These are phyloP conservation scores for Apiospora hydei DNA, from an alignment of 2,329 filamentous ascomycete genomes.

Conservation along the genomic window DNA sequence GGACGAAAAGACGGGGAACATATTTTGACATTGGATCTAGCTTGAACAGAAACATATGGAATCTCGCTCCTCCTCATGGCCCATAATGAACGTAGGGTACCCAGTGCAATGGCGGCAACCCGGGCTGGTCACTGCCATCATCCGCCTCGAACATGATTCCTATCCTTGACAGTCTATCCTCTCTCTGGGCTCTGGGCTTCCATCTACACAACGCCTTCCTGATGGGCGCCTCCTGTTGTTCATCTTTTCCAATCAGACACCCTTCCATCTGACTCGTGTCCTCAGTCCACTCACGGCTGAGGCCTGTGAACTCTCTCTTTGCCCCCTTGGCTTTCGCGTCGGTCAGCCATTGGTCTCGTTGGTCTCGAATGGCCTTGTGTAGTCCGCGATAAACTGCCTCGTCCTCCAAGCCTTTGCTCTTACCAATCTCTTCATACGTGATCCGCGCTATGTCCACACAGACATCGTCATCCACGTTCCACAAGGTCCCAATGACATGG, in stretches of 20 bases:
- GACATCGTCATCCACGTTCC: constrained; percentile 43
- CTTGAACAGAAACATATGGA: too few relatives aligned
- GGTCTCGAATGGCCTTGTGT: background rate
- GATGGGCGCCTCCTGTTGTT: background rate
- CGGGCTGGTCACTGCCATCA: background rate
- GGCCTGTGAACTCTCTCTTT: background rate
- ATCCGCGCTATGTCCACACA: constrained; percentile 42
- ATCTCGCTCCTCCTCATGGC: background rate
- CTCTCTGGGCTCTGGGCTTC: background rate
- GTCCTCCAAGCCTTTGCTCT: constrained; percentile 7
- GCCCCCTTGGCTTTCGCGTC: background rate
- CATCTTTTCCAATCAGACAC: background rate
- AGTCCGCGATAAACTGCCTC: background rate
- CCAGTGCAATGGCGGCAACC: background rate
- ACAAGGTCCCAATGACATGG: constrained; percentile 50
- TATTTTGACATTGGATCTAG: too few relatives aligned
- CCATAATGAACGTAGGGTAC: constrained; percentile 25
- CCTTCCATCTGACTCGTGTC: background rate
- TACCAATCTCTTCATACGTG: constrained; percentile 34
- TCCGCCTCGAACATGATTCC: background rate
- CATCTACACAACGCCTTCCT: too few relatives aligned
- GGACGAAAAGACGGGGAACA: too few relatives aligned
- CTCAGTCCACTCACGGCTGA: background rate
- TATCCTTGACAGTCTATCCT: background rate
- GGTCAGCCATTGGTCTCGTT: background rate